Evolutionary conservation across 2,329 filamentous ascomycete species (phyloP), one percentile per base, ranked within the genome.

Genomic region (Fusarium kyushuense): DNA sequence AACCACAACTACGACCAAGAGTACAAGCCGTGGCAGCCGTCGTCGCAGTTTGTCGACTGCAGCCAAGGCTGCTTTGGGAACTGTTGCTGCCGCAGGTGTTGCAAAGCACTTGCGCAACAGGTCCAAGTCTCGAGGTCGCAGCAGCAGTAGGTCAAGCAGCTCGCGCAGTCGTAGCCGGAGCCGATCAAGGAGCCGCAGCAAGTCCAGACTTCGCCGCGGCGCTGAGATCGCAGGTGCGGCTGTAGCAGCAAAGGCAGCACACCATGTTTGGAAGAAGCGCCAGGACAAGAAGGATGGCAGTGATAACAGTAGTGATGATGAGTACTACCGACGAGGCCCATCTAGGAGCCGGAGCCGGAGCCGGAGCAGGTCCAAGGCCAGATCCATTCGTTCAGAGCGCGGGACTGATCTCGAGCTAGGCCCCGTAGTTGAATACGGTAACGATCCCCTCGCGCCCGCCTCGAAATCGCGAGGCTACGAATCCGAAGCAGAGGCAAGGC

Each of bases 341-440:
- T 78, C 76, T 51, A 76, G 75, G 73, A 80, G 76, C 64, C 69
- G 75, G 47, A 80, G 76, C 64, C 69, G 75, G 47, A 79, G 77
- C 71, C 75, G 84, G 77, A 84, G 83, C 81, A 84, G 83, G 79
- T 87, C 86, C 78, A 77, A 77, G 75, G 80, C 82, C 80, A 79
- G 80, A 79, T 80, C 81, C 80, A 79, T 78, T 78, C 79, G 82
- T 79, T 82, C 83, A 72, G 82, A 84, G 77, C 79, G 80, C 75
- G 79, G 79, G 77, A 83, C 85, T 89, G 87, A 89, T 86, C 84
- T 83, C 82, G 86, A 89, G 81, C 81, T 89, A 88, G 88, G 87
- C 81, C 83, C 67, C 67, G 67, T 89, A 83, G 86, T 90, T 84
- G 86, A 90, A 78, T 90, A 90, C 82, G 88, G 88, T 71, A 82